These are phyloP conservation scores for Colletotrichum chrysophilum DNA, from an alignment of 2,329 filamentous ascomycete genomes.

Conservation along the genomic window DNA sequence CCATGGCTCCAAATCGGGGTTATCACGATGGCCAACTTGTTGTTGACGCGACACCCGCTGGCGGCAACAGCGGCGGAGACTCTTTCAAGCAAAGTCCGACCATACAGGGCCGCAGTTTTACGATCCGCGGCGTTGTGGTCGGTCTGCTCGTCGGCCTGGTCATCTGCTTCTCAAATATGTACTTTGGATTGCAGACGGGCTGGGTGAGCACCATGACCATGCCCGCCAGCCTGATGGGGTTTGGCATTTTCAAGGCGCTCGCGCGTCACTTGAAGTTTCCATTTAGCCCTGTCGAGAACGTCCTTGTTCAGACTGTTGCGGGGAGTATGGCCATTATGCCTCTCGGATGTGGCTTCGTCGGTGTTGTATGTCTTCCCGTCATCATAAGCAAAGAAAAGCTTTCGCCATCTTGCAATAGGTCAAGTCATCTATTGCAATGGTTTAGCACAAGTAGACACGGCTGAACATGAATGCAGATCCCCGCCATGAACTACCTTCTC, in stretches of 20 bases:
- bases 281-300: constrained; percentile 95
- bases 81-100: background rate
- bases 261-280: constrained; percentile 76
- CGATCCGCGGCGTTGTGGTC: constrained; percentile 77
- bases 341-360: constrained; percentile 92
- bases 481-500: constrained; percentile 87
- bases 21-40: background rate
- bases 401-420: background rate
- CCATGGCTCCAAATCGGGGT: constrained; percentile 12
- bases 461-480: constrained; percentile 56
- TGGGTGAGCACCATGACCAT: constrained; percentile 86
- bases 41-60: background rate
- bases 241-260: constrained; percentile 87
- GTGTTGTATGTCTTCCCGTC: constrained; percentile 61
- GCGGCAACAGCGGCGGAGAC: background rate
- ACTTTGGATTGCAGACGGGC: constrained; percentile 92
- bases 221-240: constrained; percentile 92
- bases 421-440: background rate
- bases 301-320: constrained; percentile 93
- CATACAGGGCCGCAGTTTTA: constrained; percentile 73
- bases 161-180: constrained; percentile 97
- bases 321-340: constrained; percentile 97
- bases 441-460: background rate
- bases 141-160: constrained; percentile 86
- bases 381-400: background rate